These are phyloP conservation scores for Elsinoe batatas DNA, from an alignment of 2,329 filamentous ascomycete species.

Conservation along the genomic window DNA sequence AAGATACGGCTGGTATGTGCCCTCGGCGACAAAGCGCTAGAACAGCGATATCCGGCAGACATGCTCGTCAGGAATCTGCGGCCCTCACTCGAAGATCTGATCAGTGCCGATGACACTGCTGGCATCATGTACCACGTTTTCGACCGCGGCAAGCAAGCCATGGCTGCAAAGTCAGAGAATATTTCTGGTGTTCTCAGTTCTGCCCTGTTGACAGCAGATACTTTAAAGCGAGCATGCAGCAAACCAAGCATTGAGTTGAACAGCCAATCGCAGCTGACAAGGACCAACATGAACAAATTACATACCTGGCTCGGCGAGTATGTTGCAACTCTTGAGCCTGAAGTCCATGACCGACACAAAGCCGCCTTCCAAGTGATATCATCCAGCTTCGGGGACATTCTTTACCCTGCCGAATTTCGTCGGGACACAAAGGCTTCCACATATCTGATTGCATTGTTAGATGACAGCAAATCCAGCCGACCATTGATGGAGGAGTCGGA, in stretches of 20 bases:
- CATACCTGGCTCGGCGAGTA: constrained; percentile 68
- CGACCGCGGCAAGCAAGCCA: constrained; percentile 53
- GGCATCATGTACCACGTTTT: constrained; percentile 81
- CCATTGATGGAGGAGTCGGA: constrained; percentile 62
- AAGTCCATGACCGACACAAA: background rate
- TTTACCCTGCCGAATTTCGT: constrained; percentile 58
- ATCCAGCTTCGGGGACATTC: constrained; percentile 56
- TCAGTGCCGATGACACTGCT: constrained; percentile 84
- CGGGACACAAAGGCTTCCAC: constrained; percentile 65
- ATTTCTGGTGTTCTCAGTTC: constrained; percentile 76
- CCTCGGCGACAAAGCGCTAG: constrained; percentile 60
- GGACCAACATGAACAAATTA: constrained; percentile 65
- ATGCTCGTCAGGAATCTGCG: constrained; percentile 77
- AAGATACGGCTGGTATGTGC: constrained; percentile 76
- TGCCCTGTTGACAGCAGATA: constrained; percentile 63
- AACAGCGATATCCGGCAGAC: constrained; percentile 71
- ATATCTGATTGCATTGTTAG: constrained; percentile 67
- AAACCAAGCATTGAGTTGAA: constrained; percentile 57
- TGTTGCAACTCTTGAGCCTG: constrained; percentile 46
- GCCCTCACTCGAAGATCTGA: constrained; percentile 67
- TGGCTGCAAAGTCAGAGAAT: constrained; percentile 49
- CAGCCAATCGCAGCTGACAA: constrained; percentile 66
- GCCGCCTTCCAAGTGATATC: constrained; percentile 58
- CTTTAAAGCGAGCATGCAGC: constrained; percentile 69
- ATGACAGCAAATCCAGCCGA: constrained; percentile 54